Percentiles rank a stretch among this genome's conserved stretches.
phyloP scores from a whole-genome alignment of 176 grass and related monocot genomes.

The Alloteropsis semialata region DNA sequence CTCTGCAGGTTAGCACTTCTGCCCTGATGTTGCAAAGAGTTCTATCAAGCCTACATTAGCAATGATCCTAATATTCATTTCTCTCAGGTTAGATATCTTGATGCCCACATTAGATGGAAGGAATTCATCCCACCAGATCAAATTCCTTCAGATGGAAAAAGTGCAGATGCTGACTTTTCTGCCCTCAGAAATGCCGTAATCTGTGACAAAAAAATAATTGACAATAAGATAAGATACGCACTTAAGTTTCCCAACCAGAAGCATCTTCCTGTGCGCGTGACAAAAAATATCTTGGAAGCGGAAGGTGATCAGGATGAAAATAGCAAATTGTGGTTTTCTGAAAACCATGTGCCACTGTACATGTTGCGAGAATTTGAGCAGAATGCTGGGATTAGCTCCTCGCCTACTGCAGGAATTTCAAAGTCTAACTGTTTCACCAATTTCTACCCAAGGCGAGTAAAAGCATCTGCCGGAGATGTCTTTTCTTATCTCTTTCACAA shows the following conservation, averaged over 20 bases:
- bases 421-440: conserved; percentile 35
- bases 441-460: conserved; percentile 43
- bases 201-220: conserved; percentile 70
- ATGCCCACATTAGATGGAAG: conserved; percentile 92
- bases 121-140: conserved; percentile 86
- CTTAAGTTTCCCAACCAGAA: conserved; percentile 85
- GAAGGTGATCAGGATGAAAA: conserved; percentile 56
- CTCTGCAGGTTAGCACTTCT: conserved; percentile 64
- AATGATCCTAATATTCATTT: conserved; percentile 25
- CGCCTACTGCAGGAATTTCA: conserved; percentile 25
- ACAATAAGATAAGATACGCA: conserved; percentile 70
- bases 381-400: conserved; percentile 37
- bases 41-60: conserved; percentile 18
- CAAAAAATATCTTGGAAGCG: conserved; percentile 88
- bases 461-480: conserved; percentile 43
- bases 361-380: conserved; percentile 84
- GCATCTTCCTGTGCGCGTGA: conserved; percentile 79
- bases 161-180: conserved; percentile 58
- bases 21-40: conserved; percentile 13
- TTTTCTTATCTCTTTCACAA: conserved; percentile 86
- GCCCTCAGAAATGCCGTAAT: conserved; percentile 91
- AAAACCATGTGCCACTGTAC: conserved; percentile 84
- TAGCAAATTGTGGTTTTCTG: conserved; percentile 83
- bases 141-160: conserved; percentile 62
- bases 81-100: conserved; percentile 95